Conservation (phyloP, 257 asterid species). For the Cruciata laevipes region DNA sequence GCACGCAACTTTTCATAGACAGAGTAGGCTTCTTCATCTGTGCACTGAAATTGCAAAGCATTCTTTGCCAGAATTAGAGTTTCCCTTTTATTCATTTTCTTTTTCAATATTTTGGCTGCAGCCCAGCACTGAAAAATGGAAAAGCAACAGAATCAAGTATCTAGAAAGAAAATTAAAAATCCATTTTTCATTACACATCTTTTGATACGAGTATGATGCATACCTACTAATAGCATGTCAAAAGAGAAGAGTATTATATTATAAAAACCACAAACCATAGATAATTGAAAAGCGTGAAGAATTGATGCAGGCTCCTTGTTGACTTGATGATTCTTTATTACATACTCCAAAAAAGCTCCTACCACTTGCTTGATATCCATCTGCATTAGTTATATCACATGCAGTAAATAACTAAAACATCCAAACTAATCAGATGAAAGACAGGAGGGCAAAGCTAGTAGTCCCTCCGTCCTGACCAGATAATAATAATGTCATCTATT, state of each 20-base stretch:
- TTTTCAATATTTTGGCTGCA: constrained; percentile 34
- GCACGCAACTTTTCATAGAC: constrained; percentile 27
- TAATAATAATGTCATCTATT: no score
- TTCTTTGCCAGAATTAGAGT: constrained; percentile 26
- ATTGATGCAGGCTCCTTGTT: constrained; percentile 44
- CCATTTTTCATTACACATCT: not conserved
- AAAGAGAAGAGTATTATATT: not conserved
- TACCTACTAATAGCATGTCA: not conserved
- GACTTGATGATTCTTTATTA: constrained; percentile 53
- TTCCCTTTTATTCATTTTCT: constrained; percentile 24
- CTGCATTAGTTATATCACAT: constrained; percentile 45
- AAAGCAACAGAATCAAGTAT: not conserved
- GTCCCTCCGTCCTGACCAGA: not conserved
- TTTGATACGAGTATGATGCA: no score
- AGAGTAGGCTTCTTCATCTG: constrained; percentile 25
- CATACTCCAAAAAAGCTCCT: constrained; percentile 54
- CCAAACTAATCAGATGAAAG: not conserved
- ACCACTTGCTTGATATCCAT: constrained; percentile 39
- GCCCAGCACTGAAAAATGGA: constrained; percentile 36
- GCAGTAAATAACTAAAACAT: not conserved
- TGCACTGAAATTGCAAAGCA: constrained; percentile 30
- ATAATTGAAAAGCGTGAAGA: constrained; percentile 72
- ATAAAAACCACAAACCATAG: constrained; percentile 53
- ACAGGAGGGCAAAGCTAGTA: not conserved
- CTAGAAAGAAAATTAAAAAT: not conserved